Base-by-base conservation (phyloP, 2,329 filamentous ascomycete genomes). In the Diaporthe longicolla region DNA sequence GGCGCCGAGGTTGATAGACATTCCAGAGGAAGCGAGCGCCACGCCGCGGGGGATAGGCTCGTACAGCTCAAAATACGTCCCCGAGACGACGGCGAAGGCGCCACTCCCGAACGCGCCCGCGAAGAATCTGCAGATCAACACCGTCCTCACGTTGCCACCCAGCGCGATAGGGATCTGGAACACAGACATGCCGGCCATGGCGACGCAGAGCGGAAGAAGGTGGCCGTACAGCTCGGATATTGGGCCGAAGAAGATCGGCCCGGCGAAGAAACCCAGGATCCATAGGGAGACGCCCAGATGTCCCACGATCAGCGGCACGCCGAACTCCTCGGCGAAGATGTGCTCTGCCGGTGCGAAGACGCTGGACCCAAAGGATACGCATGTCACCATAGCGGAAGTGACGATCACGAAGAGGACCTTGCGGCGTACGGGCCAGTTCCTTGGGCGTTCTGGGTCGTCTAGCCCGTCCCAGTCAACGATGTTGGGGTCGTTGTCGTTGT, bases 111-210 rank as follows among this genome's bases (percentile, higher is more conserved):
- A 78, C 8, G 72, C 76, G 4, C 77, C 77, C 3, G 76, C 69
- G 58, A 78, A 74, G 73, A 78, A 78, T 8, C 77, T 75, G 65
- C 73, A 77, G 52, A 78, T 43, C 8, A 78, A 66, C 29, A 78
- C 66, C 21, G 77, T 77, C 48, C 69, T 57, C 17, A 76, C 65
- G 59, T 76, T 77, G 2, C 65, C 65, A 6, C 52, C 77, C 8
- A 77, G 54, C 15, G 77, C 77, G 26, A 78, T 73, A 29, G 77
- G 77, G 29, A 78, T 68, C 65, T 77, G 76, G 52, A 76, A 78
- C 6, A 76, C 43, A 32, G 72, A 69, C 37, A 78, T 70, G 10
- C 77, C 77, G 8, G 58, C 48, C 50, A 77, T 57, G n/a, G 72
- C 59, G 21, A 78, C 48, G 21, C 54, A 26, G 26, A 78, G 72